Evolutionary conservation across 257 asterid species (phyloP).

Genomic region (Primulina eburnea): DNA sequence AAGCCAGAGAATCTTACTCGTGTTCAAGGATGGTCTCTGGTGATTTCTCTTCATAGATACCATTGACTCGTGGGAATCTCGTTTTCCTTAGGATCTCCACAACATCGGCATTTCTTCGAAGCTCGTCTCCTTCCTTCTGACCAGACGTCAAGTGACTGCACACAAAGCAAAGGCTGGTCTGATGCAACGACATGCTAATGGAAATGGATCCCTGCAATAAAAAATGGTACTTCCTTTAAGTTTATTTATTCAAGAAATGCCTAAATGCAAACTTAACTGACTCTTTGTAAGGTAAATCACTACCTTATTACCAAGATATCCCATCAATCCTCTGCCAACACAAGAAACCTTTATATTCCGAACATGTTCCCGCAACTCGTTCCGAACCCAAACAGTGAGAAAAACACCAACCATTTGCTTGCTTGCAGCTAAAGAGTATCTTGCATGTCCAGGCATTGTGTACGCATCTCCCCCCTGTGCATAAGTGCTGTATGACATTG

Average conservation of each 20-base stretch:
- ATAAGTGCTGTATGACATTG: constrained; percentile 54
- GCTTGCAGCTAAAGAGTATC: constrained; percentile 77
- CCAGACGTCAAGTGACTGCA: constrained; percentile 98
- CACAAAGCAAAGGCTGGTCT: constrained; percentile 96
- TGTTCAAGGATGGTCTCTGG: constrained; percentile 90
- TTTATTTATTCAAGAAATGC: constrained; percentile 3
- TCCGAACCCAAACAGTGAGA: constrained; percentile 93
- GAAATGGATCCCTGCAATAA: constrained; percentile 91
- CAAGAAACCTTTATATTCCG: constrained; percentile 90
- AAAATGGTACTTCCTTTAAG: constrained; percentile 10
- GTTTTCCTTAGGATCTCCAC: constrained; percentile 93
- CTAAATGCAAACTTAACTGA: neutral
- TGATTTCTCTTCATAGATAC: constrained; percentile 71
- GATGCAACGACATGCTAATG: constrained; percentile 90
- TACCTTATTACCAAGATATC: constrained; percentile 99
- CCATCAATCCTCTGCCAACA: constrained; percentile 97
- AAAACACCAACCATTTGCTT: constrained; percentile 98
- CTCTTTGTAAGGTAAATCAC: neutral
- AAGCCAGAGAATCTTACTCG: constrained; percentile 52
- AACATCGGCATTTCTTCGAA: constrained; percentile 87
- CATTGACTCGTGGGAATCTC: constrained; percentile 80
- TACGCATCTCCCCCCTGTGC: constrained; percentile 49
- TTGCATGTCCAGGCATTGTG: constrained; percentile 45
- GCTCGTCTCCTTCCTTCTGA: constrained; percentile 91
- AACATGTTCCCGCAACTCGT: constrained; percentile 82